Evolutionary conservation across 2,329 filamentous ascomycete species (phyloP), one percentile per base, ranked within the genome.

Genomic region (Aspergillus udagawae): DNA sequence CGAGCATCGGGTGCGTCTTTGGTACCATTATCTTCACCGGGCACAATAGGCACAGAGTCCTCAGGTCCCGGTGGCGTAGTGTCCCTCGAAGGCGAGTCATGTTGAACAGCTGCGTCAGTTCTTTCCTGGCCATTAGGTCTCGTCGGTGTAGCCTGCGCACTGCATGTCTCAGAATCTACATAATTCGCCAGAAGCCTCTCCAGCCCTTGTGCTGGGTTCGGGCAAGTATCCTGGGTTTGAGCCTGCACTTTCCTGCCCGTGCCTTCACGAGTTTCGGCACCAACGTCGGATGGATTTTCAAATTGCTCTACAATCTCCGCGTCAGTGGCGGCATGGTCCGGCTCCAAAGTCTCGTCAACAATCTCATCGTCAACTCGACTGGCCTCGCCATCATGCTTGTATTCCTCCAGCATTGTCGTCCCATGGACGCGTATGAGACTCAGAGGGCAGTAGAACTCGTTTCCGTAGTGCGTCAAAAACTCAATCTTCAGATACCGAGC

Each of bases 381-480:
- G 44, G 81, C 79, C 62, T 95, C 91, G 56, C 90, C 87, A 55
- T 96, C 90, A 70, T 93, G 91, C 78, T 90, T 91, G 56, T 93
- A 92, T 71, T 99, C 92, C 66, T 97, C 85, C 86, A 99, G 89
- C 79, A 96, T 94, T 0, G 93, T 89, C 21, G 86, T 96, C 6
- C 94, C 94, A 74, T 99, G 94, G 4, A 99, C 89, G 54, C 94
- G 86, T 53, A 99, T 80, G 20, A 99, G 77, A 59, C 93, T 97
- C 17, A 99, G 79, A 0, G 94, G 94, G 68, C 94, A 99, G 72
- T 96, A 99, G 72, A 90, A 99, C 71, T 99, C 94, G 65, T 92
- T 96, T 8, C 94, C 94, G 72, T 93, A 99, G 71, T 99, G 93
- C 4, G 86, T 91, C 51, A 97, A 73, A 62, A 97, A 94, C 70